These are phyloP conservation scores for Scytalidium sp. DNA, from an alignment of 2,329 filamentous ascomycete species.

Conservation along the genomic window DNA sequence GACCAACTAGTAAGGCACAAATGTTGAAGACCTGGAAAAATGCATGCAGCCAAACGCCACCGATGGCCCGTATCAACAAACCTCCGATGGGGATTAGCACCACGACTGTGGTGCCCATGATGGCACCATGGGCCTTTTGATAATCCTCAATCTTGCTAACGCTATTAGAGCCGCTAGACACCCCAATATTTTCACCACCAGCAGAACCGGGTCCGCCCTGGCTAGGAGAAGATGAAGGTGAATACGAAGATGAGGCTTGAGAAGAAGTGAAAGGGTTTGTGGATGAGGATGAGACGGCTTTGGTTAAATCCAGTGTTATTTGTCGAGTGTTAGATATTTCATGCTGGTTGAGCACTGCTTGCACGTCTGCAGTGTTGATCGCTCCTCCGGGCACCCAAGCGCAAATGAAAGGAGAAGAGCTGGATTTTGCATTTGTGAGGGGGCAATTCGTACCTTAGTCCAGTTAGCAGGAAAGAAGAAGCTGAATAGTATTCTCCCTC, in stretches of 20 bases:
- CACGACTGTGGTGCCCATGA: constrained; percentile 57
- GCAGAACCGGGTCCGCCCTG: too few relatives aligned
- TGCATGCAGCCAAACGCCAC: constrained; percentile 47
- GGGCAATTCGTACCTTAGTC: constrained; percentile 20
- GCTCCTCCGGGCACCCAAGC: constrained; percentile 23
- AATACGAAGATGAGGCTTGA: constrained; percentile 2
- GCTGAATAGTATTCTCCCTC: too few relatives aligned
- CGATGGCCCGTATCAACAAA: constrained; percentile 55
- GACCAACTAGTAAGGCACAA: constrained; percentile 56
- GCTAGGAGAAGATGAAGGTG: constrained; percentile 7
- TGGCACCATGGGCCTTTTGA: constrained; percentile 44
- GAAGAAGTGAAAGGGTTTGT: constrained; percentile 20
- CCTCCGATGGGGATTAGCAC: constrained; percentile 56
- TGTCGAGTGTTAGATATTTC: constrained; percentile 2
- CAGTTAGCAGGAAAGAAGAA: neutral
- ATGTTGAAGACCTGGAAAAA: constrained; percentile 52
- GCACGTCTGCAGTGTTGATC: constrained; percentile 14
- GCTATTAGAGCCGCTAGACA: neutral
- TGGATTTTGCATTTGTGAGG: constrained; percentile 10
- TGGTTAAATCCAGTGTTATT: constrained; percentile 22
- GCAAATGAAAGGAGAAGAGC: constrained; percentile 21
- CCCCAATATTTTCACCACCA: neutral
- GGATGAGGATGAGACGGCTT: constrained; percentile 17
- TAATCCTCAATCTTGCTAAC: neutral
- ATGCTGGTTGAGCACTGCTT: constrained; percentile 18